These are phyloP conservation scores for Pontederia crassipes DNA, from an alignment of 176 grass and related monocot species.

Conservation along the genomic window DNA sequence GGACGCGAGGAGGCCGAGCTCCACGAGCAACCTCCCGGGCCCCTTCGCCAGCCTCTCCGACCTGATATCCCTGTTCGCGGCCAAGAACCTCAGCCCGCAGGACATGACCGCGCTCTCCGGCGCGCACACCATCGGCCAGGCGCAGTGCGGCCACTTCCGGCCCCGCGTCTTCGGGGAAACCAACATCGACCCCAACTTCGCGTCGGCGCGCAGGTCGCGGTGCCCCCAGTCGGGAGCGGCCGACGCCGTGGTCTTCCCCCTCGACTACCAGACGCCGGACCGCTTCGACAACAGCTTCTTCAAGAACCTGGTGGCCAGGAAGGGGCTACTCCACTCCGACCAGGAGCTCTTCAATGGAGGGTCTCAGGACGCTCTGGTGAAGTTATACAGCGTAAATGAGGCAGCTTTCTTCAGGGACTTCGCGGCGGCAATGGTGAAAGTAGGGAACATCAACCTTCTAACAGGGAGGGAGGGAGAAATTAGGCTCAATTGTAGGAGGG, in stretches of 20 bases:
- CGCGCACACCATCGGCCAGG: slow-evolving; percentile 58
- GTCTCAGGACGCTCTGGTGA: slow-evolving; percentile 27
- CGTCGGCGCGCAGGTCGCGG: slow-evolving; percentile 17
- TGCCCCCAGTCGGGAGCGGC: slow-evolving; percentile 12
- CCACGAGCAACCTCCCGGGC: slow-evolving; percentile 56
- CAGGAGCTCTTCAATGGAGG: slow-evolving; percentile 66
- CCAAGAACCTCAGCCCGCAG: slow-evolving; percentile 40
- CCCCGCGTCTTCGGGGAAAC: slow-evolving; percentile 56
- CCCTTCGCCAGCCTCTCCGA: slow-evolving; percentile 29
- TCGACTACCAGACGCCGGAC: slow-evolving; percentile 33
- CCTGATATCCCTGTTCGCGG: slow-evolving; percentile 37
- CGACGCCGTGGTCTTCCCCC: slow-evolving; percentile 39
- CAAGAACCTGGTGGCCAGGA: slow-evolving; percentile 31
- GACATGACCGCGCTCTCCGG: slow-evolving; percentile 78
- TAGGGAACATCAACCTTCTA: slow-evolving; percentile 52
- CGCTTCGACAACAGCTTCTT: slow-evolving; percentile 64
- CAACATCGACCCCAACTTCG: slow-evolving; percentile 42
- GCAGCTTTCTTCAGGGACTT: slow-evolving; percentile 37
- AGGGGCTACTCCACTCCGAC: slow-evolving; percentile 60
- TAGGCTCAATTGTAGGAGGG: slow-evolving; percentile 55
- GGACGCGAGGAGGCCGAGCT: slow-evolving; percentile 54
- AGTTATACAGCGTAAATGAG: slow-evolving; percentile 36
- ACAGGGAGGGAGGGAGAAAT: slow-evolving; percentile 47
- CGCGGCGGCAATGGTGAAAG: slow-evolving; percentile 44
- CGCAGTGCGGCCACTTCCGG: slow-evolving; percentile 51